Base-by-base conservation (phyloP, 768 basidiomycete genomes). In the Termitomyces sp. region DNA sequence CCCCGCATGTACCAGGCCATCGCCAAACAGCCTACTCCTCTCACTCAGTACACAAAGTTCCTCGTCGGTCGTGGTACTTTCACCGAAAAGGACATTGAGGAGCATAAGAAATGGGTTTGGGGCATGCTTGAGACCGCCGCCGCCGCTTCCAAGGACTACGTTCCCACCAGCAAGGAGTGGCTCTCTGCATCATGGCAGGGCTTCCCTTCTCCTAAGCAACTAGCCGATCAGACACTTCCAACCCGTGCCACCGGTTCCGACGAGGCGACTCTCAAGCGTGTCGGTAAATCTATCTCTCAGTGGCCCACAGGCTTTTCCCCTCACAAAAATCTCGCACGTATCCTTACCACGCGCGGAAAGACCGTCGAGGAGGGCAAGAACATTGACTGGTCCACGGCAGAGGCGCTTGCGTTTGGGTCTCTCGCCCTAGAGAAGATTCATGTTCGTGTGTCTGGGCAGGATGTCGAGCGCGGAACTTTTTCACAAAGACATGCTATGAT, bases 31-130 rank as follows among this genome's bases (percentile, higher is more conserved):
- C 91, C 90, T 2, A 94, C 95, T 1, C 85, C 94, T 5, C 81
- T 98, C 54, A 89, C 92, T 7, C 84, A 93, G 70, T 99, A 99
- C 77, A 84, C 91, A 61, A 92, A 95, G 69, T 89, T 90, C 77
- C 78, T 99, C 51, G 82, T 92, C 65, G 87, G 86, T 53, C 92
- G 97, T 56, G 88, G 89, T 28, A 94, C 95, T 1, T 99, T 99
- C 72, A 95, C 94, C 33, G 89, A 93, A 72, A 87, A 89, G 73
- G 95, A 98, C 67, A 92, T 98, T 53, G 94, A 96, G 69, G 95
- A 98, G 69, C 97, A 98, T 80, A 94, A 93, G 81, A 91, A 89
- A 66, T 99, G 97, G 97, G 97, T 99, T 3, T 97, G 94, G 94
- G 93, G 94, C 34, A 96, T 95, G 92, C 80, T 99, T 57, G 97